phyloP scores from a whole-genome alignment of 2,329 filamentous ascomycete genomes.

The Chrysoporthe austroafricana region DNA sequence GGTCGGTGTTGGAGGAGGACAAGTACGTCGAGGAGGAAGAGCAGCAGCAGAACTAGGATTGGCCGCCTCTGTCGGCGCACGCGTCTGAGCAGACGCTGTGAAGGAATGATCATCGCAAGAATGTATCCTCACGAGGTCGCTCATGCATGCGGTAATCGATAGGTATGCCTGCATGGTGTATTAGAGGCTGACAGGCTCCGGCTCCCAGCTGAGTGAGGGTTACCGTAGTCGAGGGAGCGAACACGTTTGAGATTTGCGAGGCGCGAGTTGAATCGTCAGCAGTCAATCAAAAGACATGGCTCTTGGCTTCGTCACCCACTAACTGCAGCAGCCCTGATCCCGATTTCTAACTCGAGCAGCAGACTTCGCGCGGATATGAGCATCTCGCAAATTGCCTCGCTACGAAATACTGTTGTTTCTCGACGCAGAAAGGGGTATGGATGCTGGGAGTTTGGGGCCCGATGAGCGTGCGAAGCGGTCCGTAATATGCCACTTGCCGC shows the following conservation, averaged over 20 bases:
- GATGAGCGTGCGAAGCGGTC: no score
- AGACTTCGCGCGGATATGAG: not conserved
- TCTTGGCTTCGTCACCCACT: not conserved
- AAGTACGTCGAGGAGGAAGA: constrained; percentile 42
- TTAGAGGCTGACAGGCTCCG: not conserved
- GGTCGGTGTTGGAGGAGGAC: constrained; percentile 38
- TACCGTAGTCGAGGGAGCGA: not conserved
- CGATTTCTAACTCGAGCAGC: not conserved
- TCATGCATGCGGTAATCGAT: not conserved
- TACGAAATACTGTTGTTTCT: no score
- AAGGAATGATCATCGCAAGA: constrained; percentile 39
- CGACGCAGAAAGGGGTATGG: no score
- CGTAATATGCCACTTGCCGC: no score
- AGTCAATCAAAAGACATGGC: not conserved
- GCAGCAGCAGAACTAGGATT: constrained; percentile 36
- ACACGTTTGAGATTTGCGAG: not conserved
- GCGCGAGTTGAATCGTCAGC: not conserved
- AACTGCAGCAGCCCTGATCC: not conserved
- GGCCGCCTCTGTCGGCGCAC: constrained; percentile 40
- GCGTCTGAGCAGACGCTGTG: constrained; percentile 39
- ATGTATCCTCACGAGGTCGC: not conserved
- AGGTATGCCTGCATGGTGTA: not conserved
- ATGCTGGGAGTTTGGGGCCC: no score
- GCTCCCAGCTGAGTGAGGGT: not conserved
- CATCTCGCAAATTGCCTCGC: not conserved